Percentiles rank a stretch among this genome's conserved stretches.
Evolutionary conservation across 192 early-diverging fungal genomes (phyloP).

Genomic region (Coemansia furcata): DNA sequence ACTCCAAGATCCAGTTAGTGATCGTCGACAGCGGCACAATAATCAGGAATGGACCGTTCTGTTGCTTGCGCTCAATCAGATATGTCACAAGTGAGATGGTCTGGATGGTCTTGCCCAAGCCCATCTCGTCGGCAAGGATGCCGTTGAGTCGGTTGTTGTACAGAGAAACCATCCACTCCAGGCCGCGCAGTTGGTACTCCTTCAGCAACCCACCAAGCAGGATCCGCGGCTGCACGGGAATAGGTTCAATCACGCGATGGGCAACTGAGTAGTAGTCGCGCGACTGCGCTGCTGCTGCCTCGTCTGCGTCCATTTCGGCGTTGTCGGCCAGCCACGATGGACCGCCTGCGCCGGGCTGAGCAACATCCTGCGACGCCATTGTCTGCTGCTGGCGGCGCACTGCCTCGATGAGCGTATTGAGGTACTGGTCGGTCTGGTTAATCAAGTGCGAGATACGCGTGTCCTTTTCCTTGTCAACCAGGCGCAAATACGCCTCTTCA

Average conservation of each 20-base stretch:
- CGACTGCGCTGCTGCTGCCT: slow-evolving; percentile 38
- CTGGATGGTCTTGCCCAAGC: slow-evolving; percentile 86
- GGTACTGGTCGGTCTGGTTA: slow-evolving; percentile 83
- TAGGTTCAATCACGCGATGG: slow-evolving; percentile 81
- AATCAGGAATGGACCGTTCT: slow-evolving; percentile 94
- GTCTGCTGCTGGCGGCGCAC: slow-evolving; percentile 80
- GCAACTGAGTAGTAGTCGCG: slow-evolving; percentile 85
- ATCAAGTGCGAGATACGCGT: slow-evolving; percentile 92
- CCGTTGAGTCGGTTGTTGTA: slow-evolving; percentile 99
- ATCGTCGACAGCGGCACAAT: slow-evolving; percentile 95
- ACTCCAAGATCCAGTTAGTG: slow-evolving; percentile 96
- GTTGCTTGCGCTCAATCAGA: slow-evolving; percentile 91
- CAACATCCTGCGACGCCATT: slow-evolving; percentile 43
- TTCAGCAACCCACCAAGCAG: slow-evolving; percentile 90
- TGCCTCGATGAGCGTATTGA: slow-evolving; percentile 79
- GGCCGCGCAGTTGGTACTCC: slow-evolving; percentile 94
- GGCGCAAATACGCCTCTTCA: slow-evolving; percentile 94
- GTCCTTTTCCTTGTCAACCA: slow-evolving; percentile 95
- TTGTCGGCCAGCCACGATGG: slow-evolving; percentile 44
- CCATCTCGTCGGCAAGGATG: slow-evolving; percentile 98
- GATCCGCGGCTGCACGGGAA: slow-evolving; percentile 77
- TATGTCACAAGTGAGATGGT: slow-evolving; percentile 96
- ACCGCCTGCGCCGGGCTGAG: slow-evolving; percentile 18
- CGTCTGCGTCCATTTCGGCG: slow-evolving; percentile 36
- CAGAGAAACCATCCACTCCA: slow-evolving; percentile 99